Conservation (phyloP, 1,284 basidiomycete genomes). For the Ganoderma sp. region DNA sequence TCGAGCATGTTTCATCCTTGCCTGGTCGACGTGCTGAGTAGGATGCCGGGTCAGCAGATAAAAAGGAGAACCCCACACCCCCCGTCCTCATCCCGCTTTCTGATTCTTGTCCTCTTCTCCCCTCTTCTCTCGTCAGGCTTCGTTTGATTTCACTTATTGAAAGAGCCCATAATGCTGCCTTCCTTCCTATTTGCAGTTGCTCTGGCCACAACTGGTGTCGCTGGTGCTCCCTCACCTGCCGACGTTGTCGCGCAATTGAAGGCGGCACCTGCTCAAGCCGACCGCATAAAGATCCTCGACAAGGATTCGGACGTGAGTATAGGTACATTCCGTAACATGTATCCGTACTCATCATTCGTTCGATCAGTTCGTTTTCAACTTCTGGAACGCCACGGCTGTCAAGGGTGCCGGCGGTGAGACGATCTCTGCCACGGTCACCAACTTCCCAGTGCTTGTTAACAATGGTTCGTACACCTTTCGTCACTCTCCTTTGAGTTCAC, state of each 20-base stretch:
- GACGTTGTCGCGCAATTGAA: conserved; percentile 31
- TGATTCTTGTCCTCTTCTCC: conserved; percentile 14
- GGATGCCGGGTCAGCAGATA: conserved; percentile 9
- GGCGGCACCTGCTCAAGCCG: conserved; percentile 31
- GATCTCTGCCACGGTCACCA: conserved; percentile 35
- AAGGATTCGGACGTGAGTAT: conserved; percentile 37
- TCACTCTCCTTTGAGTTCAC: not conserved
- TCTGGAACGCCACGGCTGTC: conserved; percentile 33
- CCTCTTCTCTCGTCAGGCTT: not conserved
- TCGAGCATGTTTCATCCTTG: conserved; percentile 12
- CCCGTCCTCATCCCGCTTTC: conserved; percentile 15
- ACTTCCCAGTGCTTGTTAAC: conserved; percentile 40
- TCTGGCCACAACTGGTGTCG: conserved; percentile 26
- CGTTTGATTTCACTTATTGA: conserved; percentile 4
- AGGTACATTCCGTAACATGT: not conserved
- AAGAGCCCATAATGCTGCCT: conserved; percentile 25
- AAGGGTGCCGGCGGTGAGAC: conserved; percentile 37
- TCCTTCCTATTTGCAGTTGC: conserved; percentile 27
- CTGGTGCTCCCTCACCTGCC: conserved; percentile 20
- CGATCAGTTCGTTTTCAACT: conserved; percentile 40
- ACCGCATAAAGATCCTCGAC: conserved; percentile 34
- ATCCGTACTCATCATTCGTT: not conserved
- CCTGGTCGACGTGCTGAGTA: not conserved
- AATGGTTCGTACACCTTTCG: conserved; percentile 30
- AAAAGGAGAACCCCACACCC: conserved; percentile 15